A percentile compares a stretch with the other conserved stretches of the same genome.
Evolutionary conservation across 2,329 filamentous ascomycete genomes (phyloP).

Genomic region (Neospermospora avenae): DNA sequence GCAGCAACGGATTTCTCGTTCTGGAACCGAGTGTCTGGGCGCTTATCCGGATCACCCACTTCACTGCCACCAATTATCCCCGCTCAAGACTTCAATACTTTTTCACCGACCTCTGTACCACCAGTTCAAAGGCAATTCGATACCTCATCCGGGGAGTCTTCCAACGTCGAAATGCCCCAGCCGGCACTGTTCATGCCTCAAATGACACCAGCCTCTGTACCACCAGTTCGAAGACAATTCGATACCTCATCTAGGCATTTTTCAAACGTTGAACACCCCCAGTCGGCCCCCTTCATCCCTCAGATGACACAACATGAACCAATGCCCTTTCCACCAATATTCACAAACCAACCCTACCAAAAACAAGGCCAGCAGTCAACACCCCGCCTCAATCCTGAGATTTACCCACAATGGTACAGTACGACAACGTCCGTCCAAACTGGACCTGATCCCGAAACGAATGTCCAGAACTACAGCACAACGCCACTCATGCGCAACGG

Average conservation of each 20-base stretch:
- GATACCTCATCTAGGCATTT: neutral
- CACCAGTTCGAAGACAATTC: neutral
- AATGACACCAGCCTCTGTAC: neutral
- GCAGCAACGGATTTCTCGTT: neutral
- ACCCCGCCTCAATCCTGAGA: neutral
- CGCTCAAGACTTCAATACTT: neutral
- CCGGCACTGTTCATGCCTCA: too few relatives aligned
- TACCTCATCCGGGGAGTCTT: neutral
- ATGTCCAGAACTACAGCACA: too few relatives aligned
- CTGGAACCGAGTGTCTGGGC: neutral
- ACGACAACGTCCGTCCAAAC: neutral
- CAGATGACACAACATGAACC: neutral
- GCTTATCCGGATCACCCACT: neutral
- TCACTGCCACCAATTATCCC: neutral
- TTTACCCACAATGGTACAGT: neutral
- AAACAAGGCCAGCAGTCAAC: neutral
- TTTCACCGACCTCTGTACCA: neutral
- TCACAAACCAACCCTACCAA: neutral
- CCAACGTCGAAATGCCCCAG: neutral
- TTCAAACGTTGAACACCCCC: neutral
- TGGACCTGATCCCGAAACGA: too few relatives aligned
- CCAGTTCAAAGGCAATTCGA: neutral
- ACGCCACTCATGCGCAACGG: neutral
- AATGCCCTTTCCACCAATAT: neutral
- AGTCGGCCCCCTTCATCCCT: neutral